Conservation (phyloP, 768 basidiomycete genomes). For the Mycena polygramma region DNA sequence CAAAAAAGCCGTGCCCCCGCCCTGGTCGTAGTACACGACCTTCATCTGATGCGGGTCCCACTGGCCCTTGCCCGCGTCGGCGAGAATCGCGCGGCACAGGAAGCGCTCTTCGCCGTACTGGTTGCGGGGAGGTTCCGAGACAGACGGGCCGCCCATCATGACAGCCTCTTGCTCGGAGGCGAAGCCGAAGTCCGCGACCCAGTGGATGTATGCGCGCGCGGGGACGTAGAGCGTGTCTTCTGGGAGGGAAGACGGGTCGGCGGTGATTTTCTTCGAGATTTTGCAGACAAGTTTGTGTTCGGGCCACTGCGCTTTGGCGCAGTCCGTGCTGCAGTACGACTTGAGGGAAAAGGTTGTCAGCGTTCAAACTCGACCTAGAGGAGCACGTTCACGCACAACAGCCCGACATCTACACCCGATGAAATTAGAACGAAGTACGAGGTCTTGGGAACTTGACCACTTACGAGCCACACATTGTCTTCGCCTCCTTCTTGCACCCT, state of each 20-base stretch:
- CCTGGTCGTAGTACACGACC: slow-evolving; percentile 27
- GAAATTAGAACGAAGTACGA: neutral
- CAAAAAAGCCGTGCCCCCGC: slow-evolving; percentile 27
- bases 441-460: neutral
- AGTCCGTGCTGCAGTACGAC: slow-evolving; percentile 38
- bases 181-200: slow-evolving; percentile 38
- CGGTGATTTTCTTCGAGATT: slow-evolving; percentile 36
- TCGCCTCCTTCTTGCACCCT: slow-evolving; percentile 32
- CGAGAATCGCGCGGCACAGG: slow-evolving; percentile 25
- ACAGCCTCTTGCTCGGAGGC: slow-evolving; percentile 40
- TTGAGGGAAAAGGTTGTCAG: neutral
- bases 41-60: slow-evolving; percentile 29
- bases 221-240: slow-evolving; percentile 37
- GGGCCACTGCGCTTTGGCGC: slow-evolving; percentile 36
- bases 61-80: slow-evolving; percentile 24
- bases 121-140: slow-evolving; percentile 35
- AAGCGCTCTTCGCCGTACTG: slow-evolving; percentile 42
- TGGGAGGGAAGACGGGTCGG: slow-evolving; percentile 31
- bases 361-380: too few species aligned
- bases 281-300: slow-evolving; percentile 38
- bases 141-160: slow-evolving; percentile 34
- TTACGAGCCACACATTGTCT: slow-evolving; percentile 37
- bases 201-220: slow-evolving; percentile 38
- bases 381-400: slow-evolving; percentile 13
- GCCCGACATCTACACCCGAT: slow-evolving; percentile 17